A percentile compares a stretch with the other conserved stretches of the same genome.
Conservation (phyloP, 768 basidiomycete species). For the Psilocybe cubensis region DNA sequence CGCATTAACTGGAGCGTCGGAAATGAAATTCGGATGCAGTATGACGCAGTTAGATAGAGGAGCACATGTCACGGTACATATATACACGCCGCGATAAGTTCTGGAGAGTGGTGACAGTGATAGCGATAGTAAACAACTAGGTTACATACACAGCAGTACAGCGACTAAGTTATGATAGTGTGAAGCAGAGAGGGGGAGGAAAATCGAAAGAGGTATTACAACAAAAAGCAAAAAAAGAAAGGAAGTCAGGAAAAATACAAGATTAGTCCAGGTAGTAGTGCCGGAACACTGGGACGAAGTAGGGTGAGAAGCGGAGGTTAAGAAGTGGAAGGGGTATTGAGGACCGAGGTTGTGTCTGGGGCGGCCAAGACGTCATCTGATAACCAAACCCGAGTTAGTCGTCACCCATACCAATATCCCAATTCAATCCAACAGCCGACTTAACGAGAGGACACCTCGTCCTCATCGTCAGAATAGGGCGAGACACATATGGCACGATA, state of each 20-base stretch:
- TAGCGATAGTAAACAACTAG: neutral
- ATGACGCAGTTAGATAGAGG: neutral
- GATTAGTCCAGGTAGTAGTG: neutral
- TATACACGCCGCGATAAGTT: neutral
- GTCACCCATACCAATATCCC: neutral
- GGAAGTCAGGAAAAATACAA: neutral
- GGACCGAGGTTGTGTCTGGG: neutral
- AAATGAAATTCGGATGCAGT: neutral
- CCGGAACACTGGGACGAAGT: neutral
- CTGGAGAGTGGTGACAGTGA: neutral
- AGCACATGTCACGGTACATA: neutral
- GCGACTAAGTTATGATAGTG: neutral
- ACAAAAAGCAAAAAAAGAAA: neutral
- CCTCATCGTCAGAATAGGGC: conserved; percentile 50
- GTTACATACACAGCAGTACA: neutral
- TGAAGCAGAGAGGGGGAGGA: neutral
- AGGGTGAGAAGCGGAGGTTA: neutral
- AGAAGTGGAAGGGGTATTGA: neutral
- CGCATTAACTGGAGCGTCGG: neutral
- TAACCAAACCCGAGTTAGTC: neutral
- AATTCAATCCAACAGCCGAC: neutral
- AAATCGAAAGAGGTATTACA: neutral
- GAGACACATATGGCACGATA: conserved; percentile 50
- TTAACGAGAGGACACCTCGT: conserved; percentile 40
- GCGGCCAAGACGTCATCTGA: neutral